Conservation (phyloP, 352 stramenopile genomes). For the Thraustochytrium striatum region DNA sequence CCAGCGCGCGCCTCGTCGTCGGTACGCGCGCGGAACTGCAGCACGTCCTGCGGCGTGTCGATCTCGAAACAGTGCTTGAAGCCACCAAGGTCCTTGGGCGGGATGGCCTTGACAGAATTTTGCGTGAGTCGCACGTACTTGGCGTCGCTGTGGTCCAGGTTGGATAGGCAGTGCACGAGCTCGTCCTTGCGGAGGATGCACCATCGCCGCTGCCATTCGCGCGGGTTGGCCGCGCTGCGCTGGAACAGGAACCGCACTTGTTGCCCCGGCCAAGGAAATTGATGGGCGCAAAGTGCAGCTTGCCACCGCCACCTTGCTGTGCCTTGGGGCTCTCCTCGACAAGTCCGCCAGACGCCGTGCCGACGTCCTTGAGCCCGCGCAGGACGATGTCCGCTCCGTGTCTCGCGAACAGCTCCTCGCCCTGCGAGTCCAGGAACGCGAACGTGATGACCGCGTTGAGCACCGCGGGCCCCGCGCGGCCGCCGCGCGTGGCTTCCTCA, state of each 20-base stretch:
- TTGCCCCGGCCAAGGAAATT: slow-evolving; percentile 28
- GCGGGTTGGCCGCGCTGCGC: slow-evolving; percentile 25
- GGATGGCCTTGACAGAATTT: slow-evolving; percentile 23
- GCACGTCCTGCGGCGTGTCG: slow-evolving; percentile 32
- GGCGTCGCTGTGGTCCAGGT: slow-evolving; percentile 26
- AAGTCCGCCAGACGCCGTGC: neutral
- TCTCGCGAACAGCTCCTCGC: neutral
- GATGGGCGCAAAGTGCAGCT: slow-evolving; percentile 11
- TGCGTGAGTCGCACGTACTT: slow-evolving; percentile 17
- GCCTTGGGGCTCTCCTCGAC: neutral
- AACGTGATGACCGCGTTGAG: neutral
- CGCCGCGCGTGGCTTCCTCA: slow-evolving; percentile 7
- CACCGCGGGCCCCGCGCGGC: neutral
- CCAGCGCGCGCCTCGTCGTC: slow-evolving; percentile 3
- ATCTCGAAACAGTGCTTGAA: slow-evolving; percentile 44
- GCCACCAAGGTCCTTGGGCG: neutral
- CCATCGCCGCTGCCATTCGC: slow-evolving; percentile 42
- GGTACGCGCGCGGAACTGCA: slow-evolving; percentile 23
- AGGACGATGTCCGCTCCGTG: neutral
- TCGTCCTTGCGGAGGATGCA: slow-evolving; percentile 24
- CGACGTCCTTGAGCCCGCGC: neutral
- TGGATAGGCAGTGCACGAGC: slow-evolving; percentile 35
- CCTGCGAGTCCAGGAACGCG: neutral
- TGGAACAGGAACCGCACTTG: slow-evolving; percentile 34
- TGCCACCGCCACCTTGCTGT: neutral